Percentiles rank a stretch among this genome's conserved stretches.
These are phyloP conservation scores for Xerocomus amazonicus DNA, from an alignment of 1,284 basidiomycete genomes.

Conservation along the genomic window DNA sequence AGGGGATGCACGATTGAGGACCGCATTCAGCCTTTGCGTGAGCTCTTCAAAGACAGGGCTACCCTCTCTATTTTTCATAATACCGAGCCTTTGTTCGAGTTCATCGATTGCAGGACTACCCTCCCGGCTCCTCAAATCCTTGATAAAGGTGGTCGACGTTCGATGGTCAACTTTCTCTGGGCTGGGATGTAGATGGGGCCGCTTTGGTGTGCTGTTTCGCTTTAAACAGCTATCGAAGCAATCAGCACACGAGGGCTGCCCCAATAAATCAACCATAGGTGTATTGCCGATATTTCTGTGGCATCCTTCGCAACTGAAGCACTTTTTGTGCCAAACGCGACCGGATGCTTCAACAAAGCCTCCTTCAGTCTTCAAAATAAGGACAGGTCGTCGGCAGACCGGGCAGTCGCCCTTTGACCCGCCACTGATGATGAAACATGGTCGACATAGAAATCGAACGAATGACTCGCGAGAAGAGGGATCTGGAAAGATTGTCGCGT, in stretches of 20 bases:
- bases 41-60: slow-evolving; percentile 62
- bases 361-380: slow-evolving; percentile 71
- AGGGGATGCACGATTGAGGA: slow-evolving; percentile 37
- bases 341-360: slow-evolving; percentile 67
- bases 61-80: slow-evolving; percentile 52
- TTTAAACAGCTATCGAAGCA: slow-evolving; percentile 74
- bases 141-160: slow-evolving; percentile 41
- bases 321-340: slow-evolving; percentile 73
- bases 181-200: slow-evolving; percentile 29
- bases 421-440: slow-evolving; percentile 65
- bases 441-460: slow-evolving; percentile 63
- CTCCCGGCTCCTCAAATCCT: slow-evolving; percentile 40
- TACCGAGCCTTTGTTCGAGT: slow-evolving; percentile 53
- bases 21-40: slow-evolving; percentile 47
- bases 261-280: slow-evolving; percentile 78
- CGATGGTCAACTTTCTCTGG: slow-evolving; percentile 28
- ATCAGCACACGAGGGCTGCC: slow-evolving; percentile 68
- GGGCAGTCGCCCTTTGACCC: slow-evolving; percentile 73
- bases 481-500: slow-evolving; percentile 79
- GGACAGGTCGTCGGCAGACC: slow-evolving; percentile 61
- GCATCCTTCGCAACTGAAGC: slow-evolving; percentile 72
- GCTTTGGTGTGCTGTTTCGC: slow-evolving; percentile 46
- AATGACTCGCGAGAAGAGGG: slow-evolving; percentile 42
- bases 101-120: slow-evolving; percentile 55
- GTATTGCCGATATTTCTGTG: slow-evolving; percentile 64